These are phyloP conservation scores for Saksenaea vasiformis DNA, from an alignment of 371 early-diverging fungal genomes.

Conservation along the genomic window DNA sequence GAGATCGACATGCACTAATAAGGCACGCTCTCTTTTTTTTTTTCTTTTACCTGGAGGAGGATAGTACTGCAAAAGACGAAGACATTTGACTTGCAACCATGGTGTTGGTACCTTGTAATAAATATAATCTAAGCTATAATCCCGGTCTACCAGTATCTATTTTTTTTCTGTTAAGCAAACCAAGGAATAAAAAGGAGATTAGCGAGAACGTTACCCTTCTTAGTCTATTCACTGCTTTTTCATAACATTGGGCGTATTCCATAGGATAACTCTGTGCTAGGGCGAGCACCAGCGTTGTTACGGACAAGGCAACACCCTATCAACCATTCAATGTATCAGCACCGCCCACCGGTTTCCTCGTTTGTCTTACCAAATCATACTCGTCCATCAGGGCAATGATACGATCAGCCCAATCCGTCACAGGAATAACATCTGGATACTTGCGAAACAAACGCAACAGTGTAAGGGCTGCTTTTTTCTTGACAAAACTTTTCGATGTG, in stretches of 20 bases:
- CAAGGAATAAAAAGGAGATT: too few relatives aligned
- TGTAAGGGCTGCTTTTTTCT: conserved; percentile 96
- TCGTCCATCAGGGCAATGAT: conserved; percentile 85
- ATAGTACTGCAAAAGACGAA: conserved; percentile 93
- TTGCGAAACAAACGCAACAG: conserved; percentile 87
- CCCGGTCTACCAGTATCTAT: conserved; percentile 85
- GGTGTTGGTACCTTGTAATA: conserved; percentile 98
- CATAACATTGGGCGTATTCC: conserved; percentile 72
- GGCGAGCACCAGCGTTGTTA: conserved; percentile 82
- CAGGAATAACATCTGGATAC: conserved; percentile 88
- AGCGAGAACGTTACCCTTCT: conserved; percentile 59
- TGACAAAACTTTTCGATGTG: conserved; percentile 81
- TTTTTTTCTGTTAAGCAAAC: neutral
- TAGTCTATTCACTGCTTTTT: conserved; percentile 77
- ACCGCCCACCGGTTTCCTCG: neutral
- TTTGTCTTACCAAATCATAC: conserved; percentile 73
- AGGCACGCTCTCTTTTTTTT: too few relatives aligned
- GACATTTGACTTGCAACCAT: conserved; percentile 96
- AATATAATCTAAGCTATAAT: conserved; percentile 83
- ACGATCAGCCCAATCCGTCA: conserved; percentile 86
- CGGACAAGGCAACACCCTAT: conserved; percentile 87
- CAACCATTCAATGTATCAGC: neutral
- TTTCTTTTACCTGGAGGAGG: conserved; percentile 91
- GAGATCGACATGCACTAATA: neutral
- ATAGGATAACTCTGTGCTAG: conserved; percentile 89